Evolutionary conservation across 495 filamentous ascomycete genomes (phyloP), one percentile per base, ranked within the genome.

Genomic region (Penicillium subrubescens): DNA sequence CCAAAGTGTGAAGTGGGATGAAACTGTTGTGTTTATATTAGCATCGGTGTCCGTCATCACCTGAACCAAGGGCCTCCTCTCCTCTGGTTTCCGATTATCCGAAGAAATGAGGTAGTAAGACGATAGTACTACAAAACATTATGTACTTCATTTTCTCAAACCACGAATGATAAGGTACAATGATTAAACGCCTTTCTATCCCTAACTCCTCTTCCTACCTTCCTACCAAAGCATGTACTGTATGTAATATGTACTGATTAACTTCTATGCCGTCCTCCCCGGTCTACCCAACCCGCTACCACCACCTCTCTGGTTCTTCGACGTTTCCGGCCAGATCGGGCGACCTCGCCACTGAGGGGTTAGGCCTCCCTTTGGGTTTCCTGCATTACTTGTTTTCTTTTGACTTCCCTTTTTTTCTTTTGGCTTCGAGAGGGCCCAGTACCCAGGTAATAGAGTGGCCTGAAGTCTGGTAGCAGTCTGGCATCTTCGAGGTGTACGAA

Each of bases 11-110:
- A 8, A 48, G 8, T 48, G 44, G 23, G 2, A 48, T 23, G 44
- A 48, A 25, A 23, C 44, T 48, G 25, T 12, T 2, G 2, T 11
- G 21, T 8, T 48, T 48, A 48, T 48, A 25, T 48, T 44, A 44
- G n/a, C n/a, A 44, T 19, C 43, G 7, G 51, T 69, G 34, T 21
- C 44, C 35, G 29, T 65, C 66, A 68, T 68, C 57, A 57, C 35
- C 55, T 46, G 59, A 65, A 62, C 66, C 66, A 62, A 48, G 44
- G 44, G 19, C 44, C 44, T 23, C 11, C 44, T 25, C 21, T 5
- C 37, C 2, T 41, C 37, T 41, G 37, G 11, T 23, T 48, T 5
- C 21, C 21, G 19, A 48, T 5, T 11, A 48, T 25, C 7, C 19
- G 19, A 7, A 25, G 19, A 48, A 14, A 6, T 5, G 15, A 15